A percentile compares a stretch with the other conserved stretches of the same genome.
These are phyloP conservation scores for Talaromyces sp. DNA, from an alignment of 2,329 filamentous ascomycete genomes.

Conservation along the genomic window DNA sequence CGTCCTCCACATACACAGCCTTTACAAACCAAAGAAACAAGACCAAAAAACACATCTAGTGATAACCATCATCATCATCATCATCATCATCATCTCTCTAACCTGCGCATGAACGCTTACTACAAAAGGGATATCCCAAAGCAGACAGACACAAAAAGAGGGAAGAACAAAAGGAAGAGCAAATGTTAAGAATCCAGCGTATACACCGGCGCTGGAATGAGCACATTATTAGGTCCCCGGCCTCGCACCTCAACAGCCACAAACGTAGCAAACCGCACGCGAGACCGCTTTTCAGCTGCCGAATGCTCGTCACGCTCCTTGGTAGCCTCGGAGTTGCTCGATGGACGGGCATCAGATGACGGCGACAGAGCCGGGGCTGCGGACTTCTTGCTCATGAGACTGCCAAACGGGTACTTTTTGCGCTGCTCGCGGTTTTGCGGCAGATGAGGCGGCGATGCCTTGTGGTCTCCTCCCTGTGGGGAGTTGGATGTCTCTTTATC, in stretches of 20 bases:
- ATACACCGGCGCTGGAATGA: constrained; percentile 70
- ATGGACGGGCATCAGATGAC: constrained; percentile 5
- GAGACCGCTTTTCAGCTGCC: constrained; percentile 28
- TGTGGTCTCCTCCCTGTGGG: neutral
- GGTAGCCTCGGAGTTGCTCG: neutral
- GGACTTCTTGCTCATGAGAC: constrained; percentile 33
- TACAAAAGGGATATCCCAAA: constrained; percentile 1
- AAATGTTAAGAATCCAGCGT: constrained; percentile 18
- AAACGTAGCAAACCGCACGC: constrained; percentile 71
- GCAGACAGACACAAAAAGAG: neutral
- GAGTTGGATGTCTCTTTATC: constrained; percentile 2
- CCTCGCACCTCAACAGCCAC: constrained; percentile 68
- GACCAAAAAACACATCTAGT: neutral
- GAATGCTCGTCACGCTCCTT: constrained; percentile 20
- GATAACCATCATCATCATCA: neutral
- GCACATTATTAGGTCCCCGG: constrained; percentile 54
- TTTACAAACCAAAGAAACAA: neutral
- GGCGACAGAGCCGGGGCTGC: neutral
- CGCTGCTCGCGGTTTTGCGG: constrained; percentile 21
- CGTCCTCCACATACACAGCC: neutral
- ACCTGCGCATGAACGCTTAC: neutral
- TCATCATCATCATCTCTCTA: neutral
- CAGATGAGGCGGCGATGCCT: constrained; percentile 9
- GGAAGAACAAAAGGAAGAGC: neutral
- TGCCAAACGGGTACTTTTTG: constrained; percentile 39